A percentile compares a stretch with the other conserved stretches of the same genome.
These are phyloP conservation scores for Margaritispora aquatica DNA, from an alignment of 495 filamentous ascomycete species.

Conservation along the genomic window DNA sequence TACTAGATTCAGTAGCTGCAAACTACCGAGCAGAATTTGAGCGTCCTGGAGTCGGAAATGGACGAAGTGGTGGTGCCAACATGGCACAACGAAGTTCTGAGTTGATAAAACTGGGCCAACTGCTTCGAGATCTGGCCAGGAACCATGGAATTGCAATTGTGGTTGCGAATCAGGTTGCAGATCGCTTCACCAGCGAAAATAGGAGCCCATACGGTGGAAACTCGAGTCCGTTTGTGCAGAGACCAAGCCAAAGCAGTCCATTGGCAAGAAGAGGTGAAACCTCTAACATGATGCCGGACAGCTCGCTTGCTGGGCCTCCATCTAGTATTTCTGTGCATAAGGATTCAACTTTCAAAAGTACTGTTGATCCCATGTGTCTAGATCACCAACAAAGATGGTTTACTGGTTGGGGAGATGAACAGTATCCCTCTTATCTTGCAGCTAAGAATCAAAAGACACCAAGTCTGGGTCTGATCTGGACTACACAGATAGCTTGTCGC, in stretches of 20 bases:
- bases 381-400: conserved; percentile 91
- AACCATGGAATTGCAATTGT: conserved; percentile 74
- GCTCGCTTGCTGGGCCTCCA: conserved; percentile 1
- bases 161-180: conserved; percentile 92
- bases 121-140: conserved; percentile 67
- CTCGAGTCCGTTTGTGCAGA: conserved; percentile 6
- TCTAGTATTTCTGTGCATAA: conserved; percentile 17
- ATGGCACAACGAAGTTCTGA: conserved; percentile 50
- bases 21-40: conserved; percentile 92
- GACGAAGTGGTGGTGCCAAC: conserved; percentile 13
- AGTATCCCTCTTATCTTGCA: conserved; percentile 18
- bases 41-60: conserved; percentile 26
- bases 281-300: background rate
- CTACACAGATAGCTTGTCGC: conserved; percentile 75
- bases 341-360: conserved; percentile 19
- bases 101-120: conserved; percentile 67
- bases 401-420: conserved; percentile 81
- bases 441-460: conserved; percentile 64
- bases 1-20: conserved; percentile 86
- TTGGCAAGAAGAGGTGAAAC: conserved; percentile 12
- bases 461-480: conserved; percentile 81
- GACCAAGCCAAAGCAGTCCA: conserved; percentile 17
- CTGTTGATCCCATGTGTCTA: conserved; percentile 54
- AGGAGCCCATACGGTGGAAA: background rate
- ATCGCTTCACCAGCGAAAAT: conserved; percentile 56